Evolutionary conservation across 306 rosid genomes (phyloP).

Genomic region (Castanea sativa): DNA sequence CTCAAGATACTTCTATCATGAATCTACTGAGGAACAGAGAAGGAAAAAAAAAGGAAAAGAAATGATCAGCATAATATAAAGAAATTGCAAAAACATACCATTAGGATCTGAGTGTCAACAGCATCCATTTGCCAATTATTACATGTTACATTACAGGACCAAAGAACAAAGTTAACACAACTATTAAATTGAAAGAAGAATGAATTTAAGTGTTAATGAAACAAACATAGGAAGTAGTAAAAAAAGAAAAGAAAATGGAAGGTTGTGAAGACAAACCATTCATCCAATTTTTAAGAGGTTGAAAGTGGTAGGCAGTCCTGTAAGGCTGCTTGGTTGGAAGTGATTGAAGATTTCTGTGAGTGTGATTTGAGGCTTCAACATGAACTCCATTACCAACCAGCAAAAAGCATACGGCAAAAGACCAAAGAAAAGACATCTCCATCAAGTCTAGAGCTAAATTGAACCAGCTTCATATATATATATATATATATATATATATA

Average conservation of each 20-base stretch:
- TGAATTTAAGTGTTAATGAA: not conserved
- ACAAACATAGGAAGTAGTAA: not conserved
- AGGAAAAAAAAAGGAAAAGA: not conserved
- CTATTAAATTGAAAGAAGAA: not conserved
- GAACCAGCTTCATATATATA: not conserved
- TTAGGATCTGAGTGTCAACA: slow-evolving; percentile 40
- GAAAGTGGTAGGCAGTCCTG: slow-evolving; percentile 54
- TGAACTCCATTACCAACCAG: slow-evolving; percentile 12
- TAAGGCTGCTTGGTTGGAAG: slow-evolving; percentile 31
- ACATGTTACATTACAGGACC: slow-evolving; percentile 3
- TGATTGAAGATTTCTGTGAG: not conserved
- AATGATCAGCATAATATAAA: not conserved
- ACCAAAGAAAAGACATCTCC: not conserved
- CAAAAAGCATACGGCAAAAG: not conserved
- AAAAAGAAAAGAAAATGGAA: not conserved
- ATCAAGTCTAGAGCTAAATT: not conserved
- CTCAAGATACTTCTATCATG: not conserved
- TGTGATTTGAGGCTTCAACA: slow-evolving; percentile 20
- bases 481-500: too few relatives aligned
- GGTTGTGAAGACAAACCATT: slow-evolving; percentile 34
- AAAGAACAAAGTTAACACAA: slow-evolving; percentile 8
- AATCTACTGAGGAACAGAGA: not conserved
- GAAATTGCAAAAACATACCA: slow-evolving; percentile 22
- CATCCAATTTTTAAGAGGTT: slow-evolving; percentile 52
- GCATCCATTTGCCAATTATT: slow-evolving; percentile 12